Evolutionary conservation across 176 grass and related monocot genomes (phyloP), one percentile per base, ranked within the genome.

Genomic region (Thinopyrum elongatum): DNA sequence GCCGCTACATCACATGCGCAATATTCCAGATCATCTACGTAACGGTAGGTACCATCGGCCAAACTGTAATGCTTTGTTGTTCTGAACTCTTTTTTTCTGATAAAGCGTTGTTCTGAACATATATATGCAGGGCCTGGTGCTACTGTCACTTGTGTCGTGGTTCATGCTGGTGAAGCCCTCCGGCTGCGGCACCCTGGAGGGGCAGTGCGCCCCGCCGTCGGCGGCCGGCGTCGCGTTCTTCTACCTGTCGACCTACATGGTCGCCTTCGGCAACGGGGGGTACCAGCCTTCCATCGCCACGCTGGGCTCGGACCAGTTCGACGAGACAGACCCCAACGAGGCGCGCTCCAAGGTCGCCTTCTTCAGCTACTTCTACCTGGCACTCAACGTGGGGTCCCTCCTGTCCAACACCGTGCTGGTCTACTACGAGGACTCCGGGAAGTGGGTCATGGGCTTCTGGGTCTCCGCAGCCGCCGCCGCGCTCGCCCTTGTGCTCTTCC

Each of bases 311-410:
- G 92, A 94, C 68, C 89, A 94, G 69, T 94, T 91, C 65, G 92
- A 94, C 28, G 89, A 89, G 44, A 84, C 51, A 10, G 89, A 94
- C 30, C 36, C 83, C 0, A 8, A 2, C 0, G 92, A 94, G 79
- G 65, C 38, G 6, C 36, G 65, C 30, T 87, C 86, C 19, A 94
- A 94, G 69, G 75, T 89, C 72, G 60, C 94, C 28, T 91, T 92
- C 91, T 97, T 97, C 88, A 94, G 87, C 79, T 94, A 92, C 88
- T 97, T 97, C 63, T 97, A 94, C 87, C 66, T 94, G 67, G 79
- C 89, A n/a, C 89, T 94, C 35, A 97, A 97, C 53, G 78, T 89
- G 1, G 91, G 91, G 0, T 94, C 94, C 41, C 77, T 97, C 22
- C 81, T 94, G 41, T 97, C 91, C 84, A 92, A 97, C 89, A 78